These are phyloP conservation scores for Pterula multifida DNA, from an alignment of 1,284 basidiomycete species.

Conservation along the genomic window DNA sequence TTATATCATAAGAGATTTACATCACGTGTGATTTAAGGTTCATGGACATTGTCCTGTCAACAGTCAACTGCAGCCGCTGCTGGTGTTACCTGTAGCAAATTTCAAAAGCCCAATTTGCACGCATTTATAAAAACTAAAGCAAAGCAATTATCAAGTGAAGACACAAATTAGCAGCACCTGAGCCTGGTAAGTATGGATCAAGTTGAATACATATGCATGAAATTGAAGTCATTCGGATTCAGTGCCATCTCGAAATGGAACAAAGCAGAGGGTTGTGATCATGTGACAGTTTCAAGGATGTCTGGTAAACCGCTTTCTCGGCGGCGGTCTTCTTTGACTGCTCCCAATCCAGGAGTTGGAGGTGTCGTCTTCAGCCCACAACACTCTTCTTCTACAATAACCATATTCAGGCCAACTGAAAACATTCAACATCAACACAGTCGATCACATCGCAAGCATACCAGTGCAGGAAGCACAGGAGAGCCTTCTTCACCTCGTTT, in stretches of 20 bases:
- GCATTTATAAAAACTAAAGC: too few species aligned
- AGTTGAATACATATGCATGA: too few species aligned
- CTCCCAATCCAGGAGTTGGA: background rate
- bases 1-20: too few species aligned
- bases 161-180: too few species aligned
- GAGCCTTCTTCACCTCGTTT: background rate
- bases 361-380: background rate
- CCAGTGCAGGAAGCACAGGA: background rate
- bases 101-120: too few species aligned
- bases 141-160: too few species aligned
- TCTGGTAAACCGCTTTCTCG: background rate
- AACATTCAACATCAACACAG: background rate
- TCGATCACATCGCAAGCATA: background rate
- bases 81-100: too few species aligned
- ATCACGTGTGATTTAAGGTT: too few species aligned
- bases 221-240: too few species aligned
- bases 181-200: too few species aligned
- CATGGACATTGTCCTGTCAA: too few species aligned
- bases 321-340: background rate
- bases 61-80: too few species aligned
- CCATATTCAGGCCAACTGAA: background rate
- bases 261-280: background rate
- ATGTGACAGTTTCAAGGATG: background rate
- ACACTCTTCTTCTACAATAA: background rate
- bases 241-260: background rate